Conservation (phyloP, 169 alveolate genomes). For the Eimeria tenella region DNA sequence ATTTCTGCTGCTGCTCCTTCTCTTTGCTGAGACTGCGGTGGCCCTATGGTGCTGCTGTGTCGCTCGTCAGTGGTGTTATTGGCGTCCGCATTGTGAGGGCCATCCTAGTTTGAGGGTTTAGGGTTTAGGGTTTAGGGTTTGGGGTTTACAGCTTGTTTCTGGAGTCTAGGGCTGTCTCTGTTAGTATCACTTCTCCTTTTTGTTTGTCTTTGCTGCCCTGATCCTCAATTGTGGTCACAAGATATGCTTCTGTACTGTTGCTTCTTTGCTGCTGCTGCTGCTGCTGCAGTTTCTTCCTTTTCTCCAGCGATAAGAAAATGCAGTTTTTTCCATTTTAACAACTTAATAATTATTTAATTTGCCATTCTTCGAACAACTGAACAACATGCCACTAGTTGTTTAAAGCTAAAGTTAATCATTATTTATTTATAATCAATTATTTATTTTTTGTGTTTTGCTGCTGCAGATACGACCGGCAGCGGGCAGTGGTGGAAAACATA, state of each 20-base stretch:
- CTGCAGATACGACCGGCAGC: conserved; percentile 91
- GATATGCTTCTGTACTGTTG: neutral
- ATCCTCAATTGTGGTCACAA: too few species aligned
- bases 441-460: neutral
- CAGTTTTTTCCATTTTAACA: too few species aligned
- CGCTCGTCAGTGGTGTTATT: neutral
- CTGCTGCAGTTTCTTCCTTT: too few species aligned
- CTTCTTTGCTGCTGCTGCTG: neutral
- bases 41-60: neutral
- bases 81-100: neutral
- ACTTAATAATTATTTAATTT: too few species aligned
- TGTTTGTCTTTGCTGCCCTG: neutral
- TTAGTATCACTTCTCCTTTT: too few species aligned
- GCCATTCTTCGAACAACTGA: too few species aligned
- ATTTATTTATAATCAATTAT: conserved; percentile 50
- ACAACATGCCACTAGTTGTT: neutral
- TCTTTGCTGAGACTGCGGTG: neutral
- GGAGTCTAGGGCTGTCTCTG: neutral
- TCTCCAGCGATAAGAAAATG: too few species aligned
- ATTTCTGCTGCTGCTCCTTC: neutral
- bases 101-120: neutral
- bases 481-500: conserved; percentile 96
- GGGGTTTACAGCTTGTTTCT: neutral
- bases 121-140: conserved; percentile 7
- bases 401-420: too few species aligned